Evolutionary conservation across 2,329 filamentous ascomycete species (phyloP).

Genomic region (Claviceps sp.): DNA sequence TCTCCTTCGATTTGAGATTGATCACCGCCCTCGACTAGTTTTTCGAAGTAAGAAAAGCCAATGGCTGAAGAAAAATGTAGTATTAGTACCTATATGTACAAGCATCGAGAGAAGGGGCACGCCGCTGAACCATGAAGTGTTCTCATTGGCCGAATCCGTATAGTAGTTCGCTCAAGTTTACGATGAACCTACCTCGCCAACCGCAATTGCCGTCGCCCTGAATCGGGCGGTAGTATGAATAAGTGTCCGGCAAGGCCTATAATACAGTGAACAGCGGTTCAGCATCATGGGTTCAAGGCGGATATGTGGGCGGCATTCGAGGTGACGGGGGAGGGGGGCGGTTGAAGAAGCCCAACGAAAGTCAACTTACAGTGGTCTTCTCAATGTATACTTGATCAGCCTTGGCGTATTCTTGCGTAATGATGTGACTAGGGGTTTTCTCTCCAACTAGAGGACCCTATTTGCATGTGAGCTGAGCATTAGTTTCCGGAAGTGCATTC

Average conservation of each 20-base stretch:
- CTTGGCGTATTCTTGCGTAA: conserved; percentile 76
- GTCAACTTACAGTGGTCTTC: conserved; percentile 65
- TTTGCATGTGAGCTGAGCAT: not conserved
- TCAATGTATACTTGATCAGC: conserved; percentile 73
- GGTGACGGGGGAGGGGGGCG: not conserved
- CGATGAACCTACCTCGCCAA: conserved; percentile 68
- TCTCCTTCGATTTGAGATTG: conserved; percentile 54
- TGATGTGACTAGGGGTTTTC: conserved; percentile 60
- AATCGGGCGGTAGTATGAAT: conserved; percentile 76
- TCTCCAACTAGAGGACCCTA: conserved; percentile 76
- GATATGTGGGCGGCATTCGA: too few relatives aligned
- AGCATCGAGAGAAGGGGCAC: not conserved
- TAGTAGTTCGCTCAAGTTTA: conserved; percentile 4
- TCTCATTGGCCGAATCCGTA: not conserved
- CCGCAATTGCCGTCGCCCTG: conserved; percentile 93
- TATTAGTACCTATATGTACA: not conserved
- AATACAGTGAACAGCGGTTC: conserved; percentile 6
- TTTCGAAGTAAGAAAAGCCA: conserved; percentile 87
- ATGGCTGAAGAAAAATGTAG: conserved; percentile 47
- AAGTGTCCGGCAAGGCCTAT: conserved; percentile 68
- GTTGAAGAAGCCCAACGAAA: not conserved
- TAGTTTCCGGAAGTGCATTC: not conserved
- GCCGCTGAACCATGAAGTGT: not conserved
- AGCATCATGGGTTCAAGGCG: not conserved
- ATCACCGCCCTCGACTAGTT: conserved; percentile 56